Percentiles rank a stretch among this genome's conserved stretches.
These are phyloP conservation scores for Talaromyces pinophilus DNA, from an alignment of 2,329 filamentous ascomycete species.

Conservation along the genomic window DNA sequence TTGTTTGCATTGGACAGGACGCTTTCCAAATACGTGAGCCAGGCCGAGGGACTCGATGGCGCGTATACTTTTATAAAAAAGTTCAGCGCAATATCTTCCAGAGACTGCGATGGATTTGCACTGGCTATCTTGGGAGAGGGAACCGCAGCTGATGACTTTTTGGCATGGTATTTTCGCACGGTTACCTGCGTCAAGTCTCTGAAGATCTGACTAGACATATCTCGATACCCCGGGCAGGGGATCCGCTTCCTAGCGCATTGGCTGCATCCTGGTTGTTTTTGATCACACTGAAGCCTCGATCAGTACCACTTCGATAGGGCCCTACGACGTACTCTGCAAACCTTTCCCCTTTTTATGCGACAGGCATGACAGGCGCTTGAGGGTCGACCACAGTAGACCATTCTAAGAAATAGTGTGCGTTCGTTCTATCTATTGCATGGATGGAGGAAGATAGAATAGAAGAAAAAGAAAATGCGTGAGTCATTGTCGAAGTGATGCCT, in stretches of 20 bases:
- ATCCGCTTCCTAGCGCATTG: neutral
- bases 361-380: neutral
- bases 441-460: neutral
- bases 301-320: no score
- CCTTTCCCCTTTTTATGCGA: neutral
- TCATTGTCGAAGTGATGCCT: neutral
- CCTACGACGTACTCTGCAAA: neutral
- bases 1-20: neutral
- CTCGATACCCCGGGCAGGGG: neutral
- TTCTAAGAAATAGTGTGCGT: neutral
- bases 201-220: neutral
- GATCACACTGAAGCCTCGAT: neutral
- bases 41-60: neutral
- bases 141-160: neutral
- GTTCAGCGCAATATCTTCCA: neutral
- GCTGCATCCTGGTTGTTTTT: neutral
- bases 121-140: neutral
- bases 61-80: neutral
- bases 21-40: neutral
- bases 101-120: neutral
- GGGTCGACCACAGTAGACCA: slow-evolving; percentile 4
- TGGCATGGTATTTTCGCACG: neutral
- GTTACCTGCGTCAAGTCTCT: neutral
- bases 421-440: neutral
- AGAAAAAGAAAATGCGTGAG: neutral